Conservation (phyloP, 768 basidiomycete genomes). For the Tylopilus cervinicoccineus region DNA sequence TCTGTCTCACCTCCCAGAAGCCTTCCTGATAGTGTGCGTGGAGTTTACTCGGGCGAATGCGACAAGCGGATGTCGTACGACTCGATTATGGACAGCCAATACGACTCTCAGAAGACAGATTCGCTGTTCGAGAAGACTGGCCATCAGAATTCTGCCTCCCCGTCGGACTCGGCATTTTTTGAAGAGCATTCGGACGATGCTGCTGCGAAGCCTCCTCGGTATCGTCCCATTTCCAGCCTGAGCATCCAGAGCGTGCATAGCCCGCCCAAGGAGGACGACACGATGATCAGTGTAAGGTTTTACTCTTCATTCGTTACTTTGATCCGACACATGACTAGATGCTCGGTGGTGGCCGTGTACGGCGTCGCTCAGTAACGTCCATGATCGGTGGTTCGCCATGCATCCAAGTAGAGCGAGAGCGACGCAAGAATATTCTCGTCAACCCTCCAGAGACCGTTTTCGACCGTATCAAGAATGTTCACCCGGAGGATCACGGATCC, state of each 20-base stretch:
- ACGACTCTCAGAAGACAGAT: constrained; percentile 38
- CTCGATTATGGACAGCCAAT: constrained; percentile 60
- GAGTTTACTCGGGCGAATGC: constrained; percentile 17
- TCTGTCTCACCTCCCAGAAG: constrained; percentile 61
- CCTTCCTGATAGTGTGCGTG: constrained; percentile 15
- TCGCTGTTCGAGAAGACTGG: constrained; percentile 65
- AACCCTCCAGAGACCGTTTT: constrained; percentile 31
- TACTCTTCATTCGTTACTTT: background rate
- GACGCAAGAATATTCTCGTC: constrained; percentile 47
- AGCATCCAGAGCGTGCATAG: constrained; percentile 49
- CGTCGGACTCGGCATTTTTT: constrained; percentile 59
- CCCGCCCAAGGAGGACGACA: constrained; percentile 66
- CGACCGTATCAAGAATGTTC: constrained; percentile 31
- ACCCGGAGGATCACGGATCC: constrained; percentile 28
- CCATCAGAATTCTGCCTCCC: constrained; percentile 42
- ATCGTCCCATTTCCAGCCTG: constrained; percentile 61
- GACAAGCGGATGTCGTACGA: constrained; percentile 48
- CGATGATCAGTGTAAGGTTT: constrained; percentile 70
- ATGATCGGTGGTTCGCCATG: constrained; percentile 70
- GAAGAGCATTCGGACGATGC: constrained; percentile 38
- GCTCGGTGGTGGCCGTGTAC: constrained; percentile 74
- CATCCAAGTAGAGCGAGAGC: constrained; percentile 58
- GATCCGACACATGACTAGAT: constrained; percentile 43
- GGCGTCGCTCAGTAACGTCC: constrained; percentile 63
- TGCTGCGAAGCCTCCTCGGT: constrained; percentile 44